These are phyloP conservation scores for Collybiopsis confluens DNA, from an alignment of 768 basidiomycete species.

Conservation along the genomic window DNA sequence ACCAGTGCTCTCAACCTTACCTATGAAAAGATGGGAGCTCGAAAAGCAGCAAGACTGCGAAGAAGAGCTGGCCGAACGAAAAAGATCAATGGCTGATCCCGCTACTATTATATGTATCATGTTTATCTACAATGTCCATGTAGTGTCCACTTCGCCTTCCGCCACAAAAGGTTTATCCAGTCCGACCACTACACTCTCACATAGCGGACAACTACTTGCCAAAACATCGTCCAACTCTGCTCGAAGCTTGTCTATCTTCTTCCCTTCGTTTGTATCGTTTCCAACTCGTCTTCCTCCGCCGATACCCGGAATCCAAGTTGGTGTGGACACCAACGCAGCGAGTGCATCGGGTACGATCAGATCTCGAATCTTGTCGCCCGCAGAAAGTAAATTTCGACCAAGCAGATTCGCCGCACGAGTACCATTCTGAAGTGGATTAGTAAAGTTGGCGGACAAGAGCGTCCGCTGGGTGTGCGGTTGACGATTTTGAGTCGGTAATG, in stretches of 20 bases:
- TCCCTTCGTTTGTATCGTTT: constrained; percentile 49
- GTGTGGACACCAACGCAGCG: constrained; percentile 75
- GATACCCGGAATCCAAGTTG: constrained; percentile 74
- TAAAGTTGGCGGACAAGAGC: constrained; percentile 74
- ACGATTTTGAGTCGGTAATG: constrained; percentile 18
- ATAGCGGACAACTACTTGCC: constrained; percentile 87
- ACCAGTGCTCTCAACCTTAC: background rate
- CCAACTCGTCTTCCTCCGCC: constrained; percentile 46
- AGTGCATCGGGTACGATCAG: constrained; percentile 93
- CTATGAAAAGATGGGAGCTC: constrained; percentile 65
- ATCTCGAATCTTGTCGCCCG: constrained; percentile 86
- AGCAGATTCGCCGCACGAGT: constrained; percentile 63
- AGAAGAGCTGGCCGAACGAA: constrained; percentile 73
- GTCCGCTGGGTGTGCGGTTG: constrained; percentile 55
- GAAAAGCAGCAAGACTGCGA: constrained; percentile 69
- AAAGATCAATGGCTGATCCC: constrained; percentile 70
- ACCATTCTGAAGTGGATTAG: constrained; percentile 56
- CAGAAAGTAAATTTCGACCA: constrained; percentile 78
- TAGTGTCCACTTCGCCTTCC: constrained; percentile 72
- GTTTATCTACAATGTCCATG: constrained; percentile 59
- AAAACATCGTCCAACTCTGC: constrained; percentile 86
- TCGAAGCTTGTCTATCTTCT: constrained; percentile 68
- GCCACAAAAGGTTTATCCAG: constrained; percentile 85
- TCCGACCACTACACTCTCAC: constrained; percentile 83
- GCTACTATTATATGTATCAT: background rate